These are phyloP conservation scores for Chaetothyriales sp. DNA, from an alignment of 2,329 filamentous ascomycete species.

Conservation along the genomic window DNA sequence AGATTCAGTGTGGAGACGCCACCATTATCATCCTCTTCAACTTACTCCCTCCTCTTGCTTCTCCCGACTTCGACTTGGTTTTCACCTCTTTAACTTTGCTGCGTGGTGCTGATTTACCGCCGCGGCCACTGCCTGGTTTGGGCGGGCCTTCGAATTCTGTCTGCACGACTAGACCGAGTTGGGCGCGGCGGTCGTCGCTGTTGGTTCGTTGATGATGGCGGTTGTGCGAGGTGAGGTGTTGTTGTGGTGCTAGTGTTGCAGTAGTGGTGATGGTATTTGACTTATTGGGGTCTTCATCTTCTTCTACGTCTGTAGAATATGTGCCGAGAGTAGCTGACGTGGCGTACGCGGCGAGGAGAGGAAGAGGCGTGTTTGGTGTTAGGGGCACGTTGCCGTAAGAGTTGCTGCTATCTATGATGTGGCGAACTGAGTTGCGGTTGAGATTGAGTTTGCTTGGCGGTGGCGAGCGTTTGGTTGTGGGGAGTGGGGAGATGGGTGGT, in stretches of 20 bases:
- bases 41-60: not conserved
- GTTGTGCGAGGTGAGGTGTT: not conserved
- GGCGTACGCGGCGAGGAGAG: not conserved
- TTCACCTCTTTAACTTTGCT: not conserved
- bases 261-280: too few species aligned
- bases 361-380: not conserved
- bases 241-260: not conserved
- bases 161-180: conserved; percentile 5
- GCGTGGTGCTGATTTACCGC: not conserved
- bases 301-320: not conserved
- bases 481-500: too few species aligned
- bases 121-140: not conserved
- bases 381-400: not conserved
- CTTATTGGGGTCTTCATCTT: not conserved
- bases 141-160: conserved; percentile 11
- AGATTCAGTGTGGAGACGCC: not conserved
- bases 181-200: not conserved
- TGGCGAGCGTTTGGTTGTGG: not conserved
- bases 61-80: not conserved
- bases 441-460: not conserved
- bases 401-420: not conserved
- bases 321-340: not conserved
- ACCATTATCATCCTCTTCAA: not conserved
- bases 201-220: not conserved
- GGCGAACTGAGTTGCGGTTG: not conserved